A percentile compares a stretch with the other conserved stretches of the same genome.
Conservation (phyloP, 2,329 filamentous ascomycete genomes). For the Exophiala dermatitidis region DNA sequence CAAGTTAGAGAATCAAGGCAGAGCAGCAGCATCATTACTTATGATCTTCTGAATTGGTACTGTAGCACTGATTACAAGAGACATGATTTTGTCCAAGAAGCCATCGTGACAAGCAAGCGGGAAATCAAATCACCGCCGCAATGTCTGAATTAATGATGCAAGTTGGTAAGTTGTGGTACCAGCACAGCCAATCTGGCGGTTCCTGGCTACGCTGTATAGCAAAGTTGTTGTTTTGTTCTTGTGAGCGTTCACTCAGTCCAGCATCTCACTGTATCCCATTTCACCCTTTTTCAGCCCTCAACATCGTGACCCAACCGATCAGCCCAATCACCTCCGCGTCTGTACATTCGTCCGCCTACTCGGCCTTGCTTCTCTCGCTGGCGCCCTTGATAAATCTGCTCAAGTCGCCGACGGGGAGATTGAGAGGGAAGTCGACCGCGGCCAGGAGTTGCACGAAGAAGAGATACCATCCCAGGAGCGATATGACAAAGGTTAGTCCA, state of each 20-base stretch:
- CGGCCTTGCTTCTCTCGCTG: conserved; percentile 22
- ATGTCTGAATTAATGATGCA: conserved; percentile 1
- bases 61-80: conserved; percentile 4
- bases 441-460: conserved; percentile 50
- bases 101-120: conserved; percentile 7
- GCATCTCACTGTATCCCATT: neutral
- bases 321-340: neutral
- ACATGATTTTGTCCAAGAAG: conserved; percentile 8
- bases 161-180: neutral
- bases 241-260: neutral
- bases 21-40: too few relatives aligned
- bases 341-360: conserved; percentile 1
- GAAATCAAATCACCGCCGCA: neutral
- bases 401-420: conserved; percentile 52
- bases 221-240: neutral
- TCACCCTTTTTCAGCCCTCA: neutral
- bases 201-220: neutral
- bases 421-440: conserved; percentile 51
- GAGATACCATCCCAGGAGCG: conserved; percentile 50
- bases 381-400: conserved; percentile 39
- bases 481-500: conserved; percentile 46
- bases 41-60: too few relatives aligned
- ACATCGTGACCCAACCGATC: neutral
- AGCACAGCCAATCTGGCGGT: neutral
- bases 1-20: too few relatives aligned